These are phyloP conservation scores for Ceriops tagal DNA, from an alignment of 345 rosid species.

Conservation along the genomic window DNA sequence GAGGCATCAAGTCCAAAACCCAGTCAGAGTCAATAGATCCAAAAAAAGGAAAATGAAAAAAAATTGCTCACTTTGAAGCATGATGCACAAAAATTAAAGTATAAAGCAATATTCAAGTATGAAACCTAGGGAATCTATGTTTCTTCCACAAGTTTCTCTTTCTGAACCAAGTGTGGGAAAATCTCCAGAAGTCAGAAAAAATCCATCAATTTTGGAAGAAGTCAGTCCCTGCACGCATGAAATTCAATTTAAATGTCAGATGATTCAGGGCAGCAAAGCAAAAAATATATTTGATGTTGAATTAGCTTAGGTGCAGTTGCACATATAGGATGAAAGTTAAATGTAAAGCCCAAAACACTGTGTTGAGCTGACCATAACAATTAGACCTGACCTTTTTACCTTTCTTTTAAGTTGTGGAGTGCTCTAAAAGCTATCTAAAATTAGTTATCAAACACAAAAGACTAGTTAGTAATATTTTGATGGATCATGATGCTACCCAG, in stretches of 20 bases:
- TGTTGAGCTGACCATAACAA: too few relatives aligned
- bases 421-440: too few relatives aligned
- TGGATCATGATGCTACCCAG: too few relatives aligned
- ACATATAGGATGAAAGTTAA: not conserved
- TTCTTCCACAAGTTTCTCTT: slow-evolving; percentile 54
- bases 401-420: too few relatives aligned
- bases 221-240: slow-evolving; percentile 53
- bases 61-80: slow-evolving; percentile 1
- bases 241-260: not conserved
- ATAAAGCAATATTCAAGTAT: slow-evolving; percentile 10
- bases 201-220: slow-evolving; percentile 64
- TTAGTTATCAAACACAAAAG: too few relatives aligned
- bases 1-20: too few relatives aligned
- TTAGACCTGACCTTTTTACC: too few relatives aligned
- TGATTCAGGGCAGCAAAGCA: too few relatives aligned
- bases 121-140: slow-evolving; percentile 61
- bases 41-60: not conserved
- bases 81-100: slow-evolving; percentile 3
- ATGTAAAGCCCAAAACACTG: not conserved
- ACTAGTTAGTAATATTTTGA: too few relatives aligned
- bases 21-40: too few relatives aligned
- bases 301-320: not conserved
- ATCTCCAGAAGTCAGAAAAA: slow-evolving; percentile 84
- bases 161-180: slow-evolving; percentile 93
- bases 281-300: not conserved